Evolutionary conservation across 352 stramenopile genomes (phyloP), one percentile per base, ranked within the genome.

Genomic region (Globisporangium acanthophoron): DNA sequence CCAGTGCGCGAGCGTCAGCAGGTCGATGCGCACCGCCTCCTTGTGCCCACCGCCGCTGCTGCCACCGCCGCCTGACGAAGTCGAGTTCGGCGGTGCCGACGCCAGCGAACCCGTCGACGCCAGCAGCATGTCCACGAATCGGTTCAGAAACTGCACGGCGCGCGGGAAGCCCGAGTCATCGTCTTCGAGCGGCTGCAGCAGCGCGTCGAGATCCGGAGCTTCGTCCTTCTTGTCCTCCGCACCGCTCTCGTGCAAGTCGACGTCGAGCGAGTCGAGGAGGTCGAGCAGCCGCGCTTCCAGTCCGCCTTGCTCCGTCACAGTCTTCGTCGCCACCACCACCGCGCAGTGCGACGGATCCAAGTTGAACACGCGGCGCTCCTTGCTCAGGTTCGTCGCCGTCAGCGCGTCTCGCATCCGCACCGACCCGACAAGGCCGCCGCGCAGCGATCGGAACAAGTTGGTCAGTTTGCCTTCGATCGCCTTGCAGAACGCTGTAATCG

Each of bases 341-440:
- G 87, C 81, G 46, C 76, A 81, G 59, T 92, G 81, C 6, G 79
- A 64, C n/a, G 78, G 74, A 35, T 92, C 81, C 31, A 88, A 56
- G 24, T 85, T 83, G 47, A 87, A 88, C 31, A 88, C 47, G 1
- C 81, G 78, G 0, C 79, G 70, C 50, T 92, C 81, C 53, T 90
- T 92, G 62, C 68, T 77, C 40, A 88, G 31, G 33, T 84, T 87
- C 0, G 76, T 59, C 13, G 67, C 58, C 18, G 67, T 76, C 5
- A 92, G 53, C 15, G 70, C 69, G 29, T 92, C 81, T 16, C 79
- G 69, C 56, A 85, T 78, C 3, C 81, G 68, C 9, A 84, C 54
- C 3, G 73, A 77, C 13, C 77, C 79, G 16, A 92, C 79, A 13
- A 73, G 61, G 3, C 67, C 74, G 2, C 76, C 70, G 5, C 81